phyloP scores from a whole-genome alignment of 805 yeast species.

The Metschnikowia continentalis region DNA sequence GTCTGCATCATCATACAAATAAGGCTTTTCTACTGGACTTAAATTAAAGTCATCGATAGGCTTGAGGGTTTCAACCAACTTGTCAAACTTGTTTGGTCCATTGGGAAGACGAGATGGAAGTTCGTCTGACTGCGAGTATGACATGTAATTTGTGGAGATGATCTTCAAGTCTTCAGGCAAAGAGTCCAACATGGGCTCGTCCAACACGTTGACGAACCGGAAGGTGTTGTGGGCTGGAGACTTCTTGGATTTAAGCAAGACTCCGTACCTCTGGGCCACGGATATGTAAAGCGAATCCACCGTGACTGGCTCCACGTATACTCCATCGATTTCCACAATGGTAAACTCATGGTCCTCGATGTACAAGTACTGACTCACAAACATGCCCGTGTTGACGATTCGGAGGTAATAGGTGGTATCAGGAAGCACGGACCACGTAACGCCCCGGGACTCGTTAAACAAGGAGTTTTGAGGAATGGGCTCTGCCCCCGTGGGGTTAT shows the following conservation, averaged over 20 bases:
- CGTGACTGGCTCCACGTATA: conserved; percentile 53
- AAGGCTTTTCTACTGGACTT: conserved; percentile 53
- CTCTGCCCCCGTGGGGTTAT: conserved; percentile 82
- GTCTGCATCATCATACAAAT: conserved; percentile 57
- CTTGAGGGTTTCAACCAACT: conserved; percentile 25
- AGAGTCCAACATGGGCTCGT: conserved; percentile 63
- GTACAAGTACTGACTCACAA: conserved; percentile 57
- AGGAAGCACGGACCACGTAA: conserved; percentile 51
- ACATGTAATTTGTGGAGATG: conserved; percentile 52
- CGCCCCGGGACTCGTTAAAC: conserved; percentile 61
- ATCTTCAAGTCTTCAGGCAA: conserved; percentile 56
- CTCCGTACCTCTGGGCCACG: conserved; percentile 79
- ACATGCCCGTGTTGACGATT: conserved; percentile 63
- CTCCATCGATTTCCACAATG: conserved; percentile 44
- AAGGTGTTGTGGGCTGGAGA: conserved; percentile 33
- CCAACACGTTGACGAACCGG: conserved; percentile 59
- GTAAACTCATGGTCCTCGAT: conserved; percentile 40
- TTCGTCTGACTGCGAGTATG: conserved; percentile 35
- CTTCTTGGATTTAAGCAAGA: conserved; percentile 58
- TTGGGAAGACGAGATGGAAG: conserved; percentile 25
- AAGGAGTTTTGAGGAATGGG: conserved; percentile 69
- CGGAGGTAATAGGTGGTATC: conserved; percentile 62
- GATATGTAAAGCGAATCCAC: conserved; percentile 59
- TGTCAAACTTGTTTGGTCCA: conserved; percentile 30
- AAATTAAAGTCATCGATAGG: conserved; percentile 73